phyloP scores from a whole-genome alignment of 805 yeast species.

The Nakazawaea peltata region DNA sequence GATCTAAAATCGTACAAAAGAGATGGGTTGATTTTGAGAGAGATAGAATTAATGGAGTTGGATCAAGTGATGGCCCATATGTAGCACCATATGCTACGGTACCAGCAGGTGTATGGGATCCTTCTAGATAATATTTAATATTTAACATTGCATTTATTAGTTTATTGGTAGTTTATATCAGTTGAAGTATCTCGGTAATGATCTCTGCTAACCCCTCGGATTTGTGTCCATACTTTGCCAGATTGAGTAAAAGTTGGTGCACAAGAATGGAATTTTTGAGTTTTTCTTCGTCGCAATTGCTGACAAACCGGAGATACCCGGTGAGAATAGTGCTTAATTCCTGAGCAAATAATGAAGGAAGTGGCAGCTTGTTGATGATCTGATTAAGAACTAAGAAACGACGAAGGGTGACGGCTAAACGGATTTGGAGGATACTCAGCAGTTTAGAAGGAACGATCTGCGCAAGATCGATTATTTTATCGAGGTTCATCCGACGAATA shows the following conservation, averaged over 20 bases:
- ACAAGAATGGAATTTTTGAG: too few relatives aligned
- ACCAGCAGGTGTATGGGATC: constrained; percentile 6
- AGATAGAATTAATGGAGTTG: constrained; percentile 29
- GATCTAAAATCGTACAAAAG: constrained; percentile 84
- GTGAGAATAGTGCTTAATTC: constrained; percentile 1
- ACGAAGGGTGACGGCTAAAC: background rate
- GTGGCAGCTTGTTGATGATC: constrained; percentile 1
- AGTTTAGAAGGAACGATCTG: background rate
- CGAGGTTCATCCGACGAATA: constrained; percentile 1
- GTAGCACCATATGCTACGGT: background rate
- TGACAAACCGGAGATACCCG: too few relatives aligned
- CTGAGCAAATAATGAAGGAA: background rate
- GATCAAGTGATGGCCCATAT: background rate
- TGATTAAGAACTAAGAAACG: background rate
- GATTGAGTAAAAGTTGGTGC: constrained; percentile 1
- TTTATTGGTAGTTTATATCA: too few relatives aligned
- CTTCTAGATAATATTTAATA: too few relatives aligned
- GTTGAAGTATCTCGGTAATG: constrained; percentile 1
- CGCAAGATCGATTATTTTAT: constrained; percentile 1
- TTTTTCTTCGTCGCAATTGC: too few relatives aligned
- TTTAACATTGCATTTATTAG: too few relatives aligned
- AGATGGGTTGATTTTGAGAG: constrained; percentile 93
- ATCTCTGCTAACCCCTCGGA: background rate
- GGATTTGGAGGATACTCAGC: background rate
- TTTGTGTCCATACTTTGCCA: constrained; percentile 1